Base-by-base conservation (phyloP, 164 flowering plant genomes). In the Magnolia kwangsiensis region DNA sequence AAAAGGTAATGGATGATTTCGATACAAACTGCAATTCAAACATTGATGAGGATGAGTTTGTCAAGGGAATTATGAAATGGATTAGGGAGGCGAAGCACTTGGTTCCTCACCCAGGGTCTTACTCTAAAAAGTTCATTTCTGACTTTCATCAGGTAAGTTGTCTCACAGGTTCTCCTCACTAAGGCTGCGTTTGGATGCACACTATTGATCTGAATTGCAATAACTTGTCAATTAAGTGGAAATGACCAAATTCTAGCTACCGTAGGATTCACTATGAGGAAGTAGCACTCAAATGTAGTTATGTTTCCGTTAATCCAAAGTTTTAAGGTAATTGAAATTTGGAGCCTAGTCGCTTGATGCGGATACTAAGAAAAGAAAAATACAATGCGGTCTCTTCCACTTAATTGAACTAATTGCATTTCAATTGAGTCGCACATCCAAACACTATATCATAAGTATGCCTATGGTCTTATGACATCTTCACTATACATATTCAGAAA, bases 41-140 rank as follows among this genome's bases (percentile, higher is more conserved):
- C 16, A 67, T 95, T 73, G 86, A 85, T 18, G 29, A 61, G 11
- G 51, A 72, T 0, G 98, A 95, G 79, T 95, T 95, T 51, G 16
- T 82, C 7, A 58, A 8, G 21, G 97, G 96, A 68, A 81, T 94
- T 23, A 58, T 77, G 31, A 89, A 79, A 77, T 94, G 97, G 97
- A 82, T 91, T 72, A 23, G 13, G 7, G 85, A 79, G 63, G 96
- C 96, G 61, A 88, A 23, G 85, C 77, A 74, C 31, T 51, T 77
- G 23, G 85, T 80, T 77, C 59, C 50, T 67, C 55, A 64, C 20
- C 63, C 81, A 63, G 90, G 87, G 77, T 49, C 81, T 67, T 78
- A 51, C 50, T 79, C 94, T 61, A 21, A 49, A 31, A 86, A 88
- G 67, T 78, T 78, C 72, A 7, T 90, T 27, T 51, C 49, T 51